Evolutionary conservation across 1,284 basidiomycete genomes (phyloP), one percentile per base, ranked within the genome.

Genomic region (Laetiporus sulphureus): DNA sequence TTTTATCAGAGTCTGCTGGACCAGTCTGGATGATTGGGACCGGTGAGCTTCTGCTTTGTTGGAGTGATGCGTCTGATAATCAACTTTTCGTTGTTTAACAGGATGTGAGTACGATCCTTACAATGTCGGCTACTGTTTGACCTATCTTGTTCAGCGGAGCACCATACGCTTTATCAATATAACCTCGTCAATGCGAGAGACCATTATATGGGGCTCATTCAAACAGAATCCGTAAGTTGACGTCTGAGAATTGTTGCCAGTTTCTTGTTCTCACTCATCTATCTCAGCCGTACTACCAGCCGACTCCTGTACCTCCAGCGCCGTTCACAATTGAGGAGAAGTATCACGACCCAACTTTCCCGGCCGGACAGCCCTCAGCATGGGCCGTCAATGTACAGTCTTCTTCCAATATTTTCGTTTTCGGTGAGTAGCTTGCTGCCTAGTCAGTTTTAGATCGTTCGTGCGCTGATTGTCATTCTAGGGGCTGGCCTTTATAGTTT

Each of bases 11-110:
- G 58, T 83, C 81, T 2, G 64, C 64, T 24, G 83, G 84, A 0
- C 83, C 83, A 2, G 80, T 83, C 1, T 86, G 83, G 83, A 55
- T 86, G 66, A 73, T 85, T 47, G 83, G 83, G 30, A 84, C 83
- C 31, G 75, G 76, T 71, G 49, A 51, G 73, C 49, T 32, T 40
- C 33, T n/a, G 18, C n/a, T n/a, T n/a, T n/a, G n/a, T n/a, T n/a
- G n/a, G n/a, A n/a, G n/a, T n/a, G n/a, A n/a, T n/a, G n/a, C n/a
- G n/a, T n/a, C n/a, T n/a, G n/a, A n/a, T n/a, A n/a, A n/a, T n/a
- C n/a, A n/a, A n/a, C n/a, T n/a, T n/a, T n/a, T 16, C 13, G 20
- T 23, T 13, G 13, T 18, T 19, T 7, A 12, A 2, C 36, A 46
- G 45, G 38, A 20, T 46, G 45, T 46, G 31, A 23, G 44, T 38